A percentile compares a stretch with the other conserved stretches of the same genome.
These are phyloP conservation scores for Blastocystis sp. DNA, from an alignment of 352 stramenopile genomes.

Conservation along the genomic window DNA sequence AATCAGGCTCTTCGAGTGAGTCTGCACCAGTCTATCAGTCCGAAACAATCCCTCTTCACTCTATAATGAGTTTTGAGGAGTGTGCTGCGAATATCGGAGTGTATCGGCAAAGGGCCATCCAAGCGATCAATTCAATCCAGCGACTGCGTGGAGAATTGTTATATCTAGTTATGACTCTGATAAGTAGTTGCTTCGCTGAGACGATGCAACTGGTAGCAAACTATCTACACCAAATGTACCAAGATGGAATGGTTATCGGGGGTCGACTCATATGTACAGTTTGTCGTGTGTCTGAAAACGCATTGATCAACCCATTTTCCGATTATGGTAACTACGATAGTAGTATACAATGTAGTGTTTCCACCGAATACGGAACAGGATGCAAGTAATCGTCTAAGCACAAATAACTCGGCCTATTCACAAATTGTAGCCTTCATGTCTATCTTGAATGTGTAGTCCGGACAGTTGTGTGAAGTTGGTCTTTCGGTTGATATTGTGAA, in stretches of 20 bases:
- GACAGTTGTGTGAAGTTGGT: background rate
- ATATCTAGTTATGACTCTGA: background rate
- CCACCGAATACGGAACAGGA: conserved; percentile 19
- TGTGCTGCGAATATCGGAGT: background rate
- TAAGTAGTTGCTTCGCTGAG: conserved; percentile 15
- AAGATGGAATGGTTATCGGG: conserved; percentile 20
- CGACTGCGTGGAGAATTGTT: conserved; percentile 36
- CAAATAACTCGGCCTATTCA: background rate
- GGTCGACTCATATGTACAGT: conserved; percentile 4
- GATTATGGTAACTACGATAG: background rate
- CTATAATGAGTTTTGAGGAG: conserved; percentile 18
- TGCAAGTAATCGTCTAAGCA: background rate
- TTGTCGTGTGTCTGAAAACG: background rate
- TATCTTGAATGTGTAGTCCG: background rate
- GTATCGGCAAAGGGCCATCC: background rate
- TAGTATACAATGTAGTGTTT: background rate
- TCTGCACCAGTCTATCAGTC: background rate
- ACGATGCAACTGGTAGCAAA: background rate
- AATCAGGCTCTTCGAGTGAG: background rate
- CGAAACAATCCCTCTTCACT: background rate
- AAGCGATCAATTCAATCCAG: background rate
- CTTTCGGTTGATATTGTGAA: conserved; percentile 16
- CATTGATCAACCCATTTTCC: background rate
- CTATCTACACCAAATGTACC: background rate
- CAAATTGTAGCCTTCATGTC: background rate